These are phyloP conservation scores for Saccharomycopsis sp. DNA, from an alignment of 805 yeast species.

Conservation along the genomic window DNA sequence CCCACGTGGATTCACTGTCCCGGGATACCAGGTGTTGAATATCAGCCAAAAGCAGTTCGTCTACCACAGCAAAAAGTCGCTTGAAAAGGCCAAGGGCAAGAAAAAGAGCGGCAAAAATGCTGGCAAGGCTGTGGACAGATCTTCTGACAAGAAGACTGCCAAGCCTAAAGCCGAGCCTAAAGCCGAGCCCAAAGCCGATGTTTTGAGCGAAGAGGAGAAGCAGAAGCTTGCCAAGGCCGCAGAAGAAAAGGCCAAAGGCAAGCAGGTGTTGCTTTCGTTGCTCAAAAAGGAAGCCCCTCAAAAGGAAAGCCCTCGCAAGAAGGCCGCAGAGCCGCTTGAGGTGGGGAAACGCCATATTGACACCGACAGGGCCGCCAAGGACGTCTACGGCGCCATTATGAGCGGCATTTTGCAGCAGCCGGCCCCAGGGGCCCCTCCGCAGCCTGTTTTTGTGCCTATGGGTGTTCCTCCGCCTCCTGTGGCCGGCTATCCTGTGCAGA, in stretches of 20 bases:
- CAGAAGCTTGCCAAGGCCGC: conserved; percentile 25
- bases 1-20: conserved; percentile 79
- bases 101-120: conserved; percentile 13
- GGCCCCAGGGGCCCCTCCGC: neutral
- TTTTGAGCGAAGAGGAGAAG: conserved; percentile 26
- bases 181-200: neutral
- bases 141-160: neutral
- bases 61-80: conserved; percentile 63
- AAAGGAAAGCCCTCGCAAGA: conserved; percentile 7
- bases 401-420: conserved; percentile 4
- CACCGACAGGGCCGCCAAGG: conserved; percentile 18
- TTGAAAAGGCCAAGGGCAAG: conserved; percentile 5
- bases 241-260: conserved; percentile 1
- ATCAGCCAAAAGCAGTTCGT: conserved; percentile 67
- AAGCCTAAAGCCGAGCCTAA: conserved; percentile 24
- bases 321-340: neutral
- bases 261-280: conserved; percentile 3
- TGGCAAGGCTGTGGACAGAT: neutral
- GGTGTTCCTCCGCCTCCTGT: neutral
- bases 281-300: conserved; percentile 10
- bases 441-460: neutral
- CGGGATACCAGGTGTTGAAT: conserved; percentile 75
- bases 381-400: conserved; percentile 20
- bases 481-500: no score
- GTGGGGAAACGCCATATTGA: conserved; percentile 7